Evolutionary conservation across 495 filamentous ascomycete genomes (phyloP), one percentile per base, ranked within the genome.

Genomic region (Alectoria sarmentosa): DNA sequence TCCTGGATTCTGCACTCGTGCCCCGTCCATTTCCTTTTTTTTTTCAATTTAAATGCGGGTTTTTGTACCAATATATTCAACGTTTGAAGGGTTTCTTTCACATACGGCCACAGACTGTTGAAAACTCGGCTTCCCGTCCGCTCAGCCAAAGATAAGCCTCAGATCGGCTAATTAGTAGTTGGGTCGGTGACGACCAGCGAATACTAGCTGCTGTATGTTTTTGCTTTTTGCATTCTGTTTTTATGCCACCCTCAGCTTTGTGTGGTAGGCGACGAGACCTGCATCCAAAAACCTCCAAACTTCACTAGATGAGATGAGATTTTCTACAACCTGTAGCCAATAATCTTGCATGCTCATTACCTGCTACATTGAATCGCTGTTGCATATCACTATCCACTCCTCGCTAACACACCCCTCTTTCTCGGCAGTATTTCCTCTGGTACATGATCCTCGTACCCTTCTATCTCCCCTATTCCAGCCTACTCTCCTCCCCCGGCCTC

Each of bases 381-480:
- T 37, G 32, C 56, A 21, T 8, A 7, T 2, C 10, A 41, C 11
- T 1, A 5, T 60, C 37, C 39, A 1, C 15, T 9, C n/a, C 37
- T 21, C 58, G 34, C 39, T 54, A 32, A 54, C 46, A 13, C 23
- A 15, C 46, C 14, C 1, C 19, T 1, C 38, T 17, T 10, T 17
- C 37, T 3, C 26, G 7, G 63, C 68, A 96, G 92, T 98, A 98
- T 72, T 98, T 98, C 73, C 83, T 98, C 63, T 98, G 94, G 94
- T 97, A 98, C 74, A 85, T 96, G 67, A 83, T 96, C 64, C 86
- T 98, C 65, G 82, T 98, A 21, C 93, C 94, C 1, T 86, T 97
- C 52, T 96, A 98, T 73, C 85, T 98, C 0, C 91, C 94, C 0
- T 76, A 74, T 9, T 96, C 91, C 0, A 88, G 87, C 2, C 80